Percentiles rank a stretch among this genome's conserved stretches.
phyloP scores from a whole-genome alignment of 371 early-diverging fungal species.

The Mortierella sp. region DNA sequence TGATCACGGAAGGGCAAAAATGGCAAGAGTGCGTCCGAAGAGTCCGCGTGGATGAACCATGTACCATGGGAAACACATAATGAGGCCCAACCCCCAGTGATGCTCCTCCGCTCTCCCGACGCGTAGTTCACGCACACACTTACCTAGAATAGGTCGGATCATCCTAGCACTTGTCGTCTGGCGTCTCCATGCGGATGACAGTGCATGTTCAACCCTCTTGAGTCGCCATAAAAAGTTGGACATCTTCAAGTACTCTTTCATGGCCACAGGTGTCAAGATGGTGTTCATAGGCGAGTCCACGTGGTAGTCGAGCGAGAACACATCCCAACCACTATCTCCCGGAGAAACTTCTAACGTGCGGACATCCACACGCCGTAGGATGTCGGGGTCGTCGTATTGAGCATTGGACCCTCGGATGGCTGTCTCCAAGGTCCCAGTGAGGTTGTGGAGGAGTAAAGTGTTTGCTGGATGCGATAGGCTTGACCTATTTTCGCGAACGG shows the following conservation, averaged over 20 bases:
- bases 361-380: conserved; percentile 83
- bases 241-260: conserved; percentile 85
- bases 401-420: conserved; percentile 93
- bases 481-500: conserved; percentile 33
- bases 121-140: background rate
- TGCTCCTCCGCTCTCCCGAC: background rate
- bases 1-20: conserved; percentile 18
- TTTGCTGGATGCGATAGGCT: conserved; percentile 80
- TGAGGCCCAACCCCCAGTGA: no score
- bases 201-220: conserved; percentile 85
- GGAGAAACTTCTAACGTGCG: conserved; percentile 71
- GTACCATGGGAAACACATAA: conserved; percentile 1
- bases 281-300: conserved; percentile 88
- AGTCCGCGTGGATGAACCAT: conserved; percentile 1
- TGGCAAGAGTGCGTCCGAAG: background rate
- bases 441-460: conserved; percentile 86
- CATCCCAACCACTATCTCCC: conserved; percentile 91
- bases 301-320: conserved; percentile 88
- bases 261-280: conserved; percentile 76
- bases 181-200: conserved; percentile 82
- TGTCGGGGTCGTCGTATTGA: conserved; percentile 85
- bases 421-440: conserved; percentile 85
- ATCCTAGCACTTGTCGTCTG: conserved; percentile 76
- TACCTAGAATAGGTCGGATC: conserved; percentile 58
- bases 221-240: conserved; percentile 91